Evolutionary conservation across 1,284 basidiomycete genomes (phyloP), one percentile per base, ranked within the genome.

Genomic region (Ganoderma meredithae): DNA sequence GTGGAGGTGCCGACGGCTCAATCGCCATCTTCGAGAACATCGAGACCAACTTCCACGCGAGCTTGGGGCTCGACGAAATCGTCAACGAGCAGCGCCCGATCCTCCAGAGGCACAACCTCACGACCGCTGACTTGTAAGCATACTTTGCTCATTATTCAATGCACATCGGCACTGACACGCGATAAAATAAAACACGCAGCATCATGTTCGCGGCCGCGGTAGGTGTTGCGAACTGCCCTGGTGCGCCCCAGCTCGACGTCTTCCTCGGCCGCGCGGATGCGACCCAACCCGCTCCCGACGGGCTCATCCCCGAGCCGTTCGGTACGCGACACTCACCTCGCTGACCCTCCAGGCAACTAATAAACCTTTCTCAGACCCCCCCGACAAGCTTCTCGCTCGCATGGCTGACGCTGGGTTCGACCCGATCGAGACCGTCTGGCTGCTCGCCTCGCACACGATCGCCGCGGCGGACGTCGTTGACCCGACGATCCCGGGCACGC

Each of bases 401-500:
- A 67, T 78, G 60, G 67, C 65, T 12, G 76, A 78, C 41, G 76
- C 73, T 33, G 70, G 70, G 22, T 74, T 85, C 75, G 74, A 72
- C 61, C 74, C 82, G 4, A 75, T 72, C 41, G 82, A 84, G 72
- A 79, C 83, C 31, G 80, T 85, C 56, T 81, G 81, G 39, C 78
- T 84, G 59, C 78, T 84, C 19, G 79, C 82, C 39, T 71, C 73
- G 65, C 73, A 75, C 71, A 72, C 73, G 43, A 65, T 72, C 65
- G 74, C 70, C 36, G 71, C 70, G 13, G 72, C 73, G 58, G 73
- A 76, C 67, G 65, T 70, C 56, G 67, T 73, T 43, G 72, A 73
- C 69, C 66, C 68, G 8, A 47, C 53, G 39, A 68, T 70, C 62
- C 68, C 72, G 31, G 70, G 72, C 33, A 68, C 71, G 40, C 70